Conservation (phyloP, 495 filamentous ascomycete genomes). For the Penicillium mononematosum region DNA sequence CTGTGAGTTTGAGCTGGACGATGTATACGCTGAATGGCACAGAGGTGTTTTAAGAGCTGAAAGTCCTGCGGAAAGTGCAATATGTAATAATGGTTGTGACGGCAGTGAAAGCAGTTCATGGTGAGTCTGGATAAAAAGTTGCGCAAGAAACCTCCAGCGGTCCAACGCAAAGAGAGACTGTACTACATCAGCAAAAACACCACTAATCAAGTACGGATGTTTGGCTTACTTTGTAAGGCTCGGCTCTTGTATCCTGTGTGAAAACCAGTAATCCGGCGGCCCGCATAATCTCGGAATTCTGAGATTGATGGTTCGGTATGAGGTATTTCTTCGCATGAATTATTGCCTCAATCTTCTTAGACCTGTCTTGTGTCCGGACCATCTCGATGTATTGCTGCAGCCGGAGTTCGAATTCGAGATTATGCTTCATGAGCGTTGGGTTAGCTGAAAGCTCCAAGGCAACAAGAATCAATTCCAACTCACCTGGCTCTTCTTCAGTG, state of each 20-base stretch:
- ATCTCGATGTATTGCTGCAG: slow-evolving; percentile 95
- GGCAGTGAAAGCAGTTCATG: slow-evolving; percentile 86
- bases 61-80: slow-evolving; percentile 85
- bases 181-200: slow-evolving; percentile 7
- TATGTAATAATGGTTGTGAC: slow-evolving; percentile 78
- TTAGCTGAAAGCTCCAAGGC: slow-evolving; percentile 23
- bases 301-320: slow-evolving; percentile 60
- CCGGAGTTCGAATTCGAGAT: slow-evolving; percentile 90
- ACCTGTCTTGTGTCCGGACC: slow-evolving; percentile 59
- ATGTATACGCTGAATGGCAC: slow-evolving; percentile 72
- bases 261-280: slow-evolving; percentile 81
- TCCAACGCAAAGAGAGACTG: slow-evolving; percentile 69
- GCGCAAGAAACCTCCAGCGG: slow-evolving; percentile 75
- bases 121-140: slow-evolving; percentile 81
- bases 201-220: not conserved
- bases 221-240: slow-evolving; percentile 61
- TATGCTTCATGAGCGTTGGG: slow-evolving; percentile 55
- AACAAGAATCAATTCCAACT: slow-evolving; percentile 20
- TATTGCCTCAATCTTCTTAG: slow-evolving; percentile 72
- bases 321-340: slow-evolving; percentile 79
- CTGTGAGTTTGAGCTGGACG: slow-evolving; percentile 57
- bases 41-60: slow-evolving; percentile 94
- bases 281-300: slow-evolving; percentile 64
- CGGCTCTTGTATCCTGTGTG: slow-evolving; percentile 55
- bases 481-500: slow-evolving; percentile 80